Evolutionary conservation across 164 flowering plant genomes (phyloP), one percentile per base, ranked within the genome.

Genomic region (Nymphaea thermarum): DNA sequence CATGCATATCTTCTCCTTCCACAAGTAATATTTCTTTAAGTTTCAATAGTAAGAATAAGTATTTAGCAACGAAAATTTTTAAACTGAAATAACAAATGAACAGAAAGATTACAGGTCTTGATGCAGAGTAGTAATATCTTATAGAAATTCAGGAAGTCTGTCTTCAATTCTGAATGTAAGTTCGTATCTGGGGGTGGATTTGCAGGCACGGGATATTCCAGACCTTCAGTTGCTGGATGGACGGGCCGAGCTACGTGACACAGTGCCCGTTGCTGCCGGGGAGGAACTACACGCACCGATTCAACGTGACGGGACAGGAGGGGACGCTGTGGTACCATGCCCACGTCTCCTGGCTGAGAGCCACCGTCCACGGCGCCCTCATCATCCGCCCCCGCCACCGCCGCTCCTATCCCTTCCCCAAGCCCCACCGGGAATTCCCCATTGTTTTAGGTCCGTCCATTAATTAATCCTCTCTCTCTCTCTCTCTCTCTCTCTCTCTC

Each of bases 311-410:
- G 0, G 71, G 70, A 1, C 81, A 78, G 64, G 81, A 78, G 44
- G 81, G 81, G 5, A 78, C 79, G 2, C 77, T 78, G 0, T 78
- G 77, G 77, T 78, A 78, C 77, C 81, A 78, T 53, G 79, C 77
- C 47, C 81, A 78, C 43, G 3, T 63, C 3, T 63, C 76, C 1
- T 69, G 63, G 65, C 73, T 75, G 45, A 74, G 81, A 1, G 79
- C 79, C 4, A 76, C 77, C 0, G 79, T 78, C 7, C 60, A 78
- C 4, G 81, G 81, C 12, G 78, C 73, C 25, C 67, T 78, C 25
- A 44, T 78, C 51, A 76, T 78, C 68, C 68, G 41, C 57, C 81
- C 81, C 0, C 59, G 68, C 45, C 2, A 18, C 25, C 74, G 75
- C 25, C 71, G 60, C 12, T 61, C 68, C 15, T 73, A 68, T 43